Conservation (phyloP, 2,329 filamentous ascomycete genomes). For the Pyricularia sp. region DNA sequence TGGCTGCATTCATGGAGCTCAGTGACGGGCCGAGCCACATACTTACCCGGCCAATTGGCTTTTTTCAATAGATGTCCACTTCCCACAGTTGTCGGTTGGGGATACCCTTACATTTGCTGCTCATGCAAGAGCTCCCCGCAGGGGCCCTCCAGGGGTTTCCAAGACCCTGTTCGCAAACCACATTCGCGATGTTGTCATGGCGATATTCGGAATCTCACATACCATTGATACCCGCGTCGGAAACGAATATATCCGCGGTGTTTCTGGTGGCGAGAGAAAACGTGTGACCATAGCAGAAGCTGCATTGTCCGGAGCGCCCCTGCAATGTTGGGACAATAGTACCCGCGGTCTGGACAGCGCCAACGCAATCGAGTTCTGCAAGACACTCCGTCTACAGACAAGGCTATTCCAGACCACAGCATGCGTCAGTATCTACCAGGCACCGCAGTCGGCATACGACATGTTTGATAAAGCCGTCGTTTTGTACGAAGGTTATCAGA, state of each 20-base stretch:
- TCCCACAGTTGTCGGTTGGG: constrained; percentile 66
- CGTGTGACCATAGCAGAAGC: constrained; percentile 56
- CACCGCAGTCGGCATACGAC: constrained; percentile 56
- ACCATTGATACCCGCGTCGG: constrained; percentile 65
- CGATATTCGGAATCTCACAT: constrained; percentile 65
- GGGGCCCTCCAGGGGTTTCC: constrained; percentile 49
- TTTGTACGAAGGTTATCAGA: constrained; percentile 51
- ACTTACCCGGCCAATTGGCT: background rate
- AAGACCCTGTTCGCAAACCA: constrained; percentile 48
- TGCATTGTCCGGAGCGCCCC: constrained; percentile 45
- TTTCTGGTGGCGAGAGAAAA: constrained; percentile 65
- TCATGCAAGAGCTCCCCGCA: constrained; percentile 54
- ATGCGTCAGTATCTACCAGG: constrained; percentile 66
- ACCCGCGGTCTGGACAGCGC: constrained; percentile 66
- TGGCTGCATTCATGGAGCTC: background rate
- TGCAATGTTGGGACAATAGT: constrained; percentile 64
- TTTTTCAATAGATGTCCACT: constrained; percentile 54
- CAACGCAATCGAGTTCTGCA: constrained; percentile 68
- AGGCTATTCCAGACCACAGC: constrained; percentile 59
- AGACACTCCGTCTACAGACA: constrained; percentile 57
- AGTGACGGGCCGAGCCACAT: background rate
- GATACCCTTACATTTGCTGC: constrained; percentile 75
- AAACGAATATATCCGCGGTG: constrained; percentile 66
- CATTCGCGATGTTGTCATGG: constrained; percentile 64
- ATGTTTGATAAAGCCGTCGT: constrained; percentile 50